A percentile compares a stretch with the other conserved stretches of the same genome.
These are phyloP conservation scores for Mucor circinelloides DNA, from an alignment of 371 early-diverging fungal species.

Conservation along the genomic window DNA sequence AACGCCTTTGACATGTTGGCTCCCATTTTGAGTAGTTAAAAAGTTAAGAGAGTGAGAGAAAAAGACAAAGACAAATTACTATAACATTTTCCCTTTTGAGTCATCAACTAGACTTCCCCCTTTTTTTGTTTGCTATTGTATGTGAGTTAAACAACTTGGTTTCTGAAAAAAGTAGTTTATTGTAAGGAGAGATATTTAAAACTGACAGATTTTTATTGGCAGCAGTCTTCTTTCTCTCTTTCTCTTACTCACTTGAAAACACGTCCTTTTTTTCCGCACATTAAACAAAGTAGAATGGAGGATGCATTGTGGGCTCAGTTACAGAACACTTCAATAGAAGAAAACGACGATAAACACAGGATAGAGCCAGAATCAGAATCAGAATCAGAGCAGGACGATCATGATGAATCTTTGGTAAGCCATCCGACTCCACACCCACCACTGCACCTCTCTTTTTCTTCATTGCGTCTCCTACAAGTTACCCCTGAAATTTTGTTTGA, in stretches of 20 bases:
- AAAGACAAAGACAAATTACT: not conserved
- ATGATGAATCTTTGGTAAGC: not conserved
- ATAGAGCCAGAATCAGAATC: constrained; percentile 24
- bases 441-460: not conserved
- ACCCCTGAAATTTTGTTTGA: not conserved
- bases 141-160: not conserved
- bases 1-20: constrained; percentile 59
- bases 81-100: not conserved
- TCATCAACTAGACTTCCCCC: not conserved
- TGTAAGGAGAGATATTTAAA: not conserved
- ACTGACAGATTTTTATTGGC: constrained; percentile 3
- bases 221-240: constrained; percentile 1
- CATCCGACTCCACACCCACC: not conserved
- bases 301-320: constrained; percentile 41
- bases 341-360: constrained; percentile 21
- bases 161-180: not conserved
- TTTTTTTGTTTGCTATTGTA: not conserved
- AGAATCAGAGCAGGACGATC: constrained; percentile 15
- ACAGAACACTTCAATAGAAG: constrained; percentile 27
- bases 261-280: not conserved
- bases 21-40: constrained; percentile 46
- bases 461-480: not conserved
- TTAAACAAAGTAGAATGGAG: constrained; percentile 28
- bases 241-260: not conserved
- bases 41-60: constrained; percentile 1